These are phyloP conservation scores for Ramalina intermedia DNA, from an alignment of 495 filamentous ascomycete species.

Conservation along the genomic window DNA sequence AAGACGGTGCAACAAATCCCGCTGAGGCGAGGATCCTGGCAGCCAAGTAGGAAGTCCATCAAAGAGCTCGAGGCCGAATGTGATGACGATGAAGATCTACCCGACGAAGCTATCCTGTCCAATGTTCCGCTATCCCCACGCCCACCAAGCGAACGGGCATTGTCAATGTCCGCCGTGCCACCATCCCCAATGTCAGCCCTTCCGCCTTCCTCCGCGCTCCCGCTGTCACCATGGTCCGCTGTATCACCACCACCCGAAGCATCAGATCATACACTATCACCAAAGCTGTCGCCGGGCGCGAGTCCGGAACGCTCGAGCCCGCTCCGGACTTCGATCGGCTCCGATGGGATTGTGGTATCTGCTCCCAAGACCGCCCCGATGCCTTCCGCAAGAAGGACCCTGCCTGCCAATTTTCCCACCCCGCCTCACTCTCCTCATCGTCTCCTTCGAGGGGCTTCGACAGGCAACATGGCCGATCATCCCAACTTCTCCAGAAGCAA, in stretches of 20 bases:
- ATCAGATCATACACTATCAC: constrained; percentile 32
- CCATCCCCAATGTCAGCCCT: neutral
- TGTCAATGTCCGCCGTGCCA: neutral
- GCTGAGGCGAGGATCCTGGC: constrained; percentile 37
- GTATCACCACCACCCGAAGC: neutral
- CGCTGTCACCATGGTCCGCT: neutral
- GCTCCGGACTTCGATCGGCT: constrained; percentile 10
- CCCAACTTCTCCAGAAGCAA: constrained; percentile 45
- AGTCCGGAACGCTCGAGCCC: constrained; percentile 41
- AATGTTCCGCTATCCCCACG: constrained; percentile 93
- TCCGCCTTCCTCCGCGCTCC: neutral
- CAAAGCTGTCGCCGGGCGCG: constrained; percentile 30
- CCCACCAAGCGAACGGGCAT: constrained; percentile 47
- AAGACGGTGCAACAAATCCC: constrained; percentile 4
- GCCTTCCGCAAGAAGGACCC: constrained; percentile 22
- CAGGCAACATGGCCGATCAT: constrained; percentile 19
- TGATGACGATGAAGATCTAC: constrained; percentile 86
- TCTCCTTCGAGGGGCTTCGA: constrained; percentile 27
- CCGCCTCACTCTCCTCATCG: constrained; percentile 6
- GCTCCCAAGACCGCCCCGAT: constrained; percentile 8
- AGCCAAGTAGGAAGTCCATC: constrained; percentile 60
- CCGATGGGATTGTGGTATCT: neutral
- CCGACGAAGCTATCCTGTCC: constrained; percentile 79
- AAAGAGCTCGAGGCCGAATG: constrained; percentile 78
- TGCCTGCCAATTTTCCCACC: constrained; percentile 1